Evolutionary conservation across 257 asterid genomes (phyloP).

Genomic region (Ehretia macrophylla): DNA sequence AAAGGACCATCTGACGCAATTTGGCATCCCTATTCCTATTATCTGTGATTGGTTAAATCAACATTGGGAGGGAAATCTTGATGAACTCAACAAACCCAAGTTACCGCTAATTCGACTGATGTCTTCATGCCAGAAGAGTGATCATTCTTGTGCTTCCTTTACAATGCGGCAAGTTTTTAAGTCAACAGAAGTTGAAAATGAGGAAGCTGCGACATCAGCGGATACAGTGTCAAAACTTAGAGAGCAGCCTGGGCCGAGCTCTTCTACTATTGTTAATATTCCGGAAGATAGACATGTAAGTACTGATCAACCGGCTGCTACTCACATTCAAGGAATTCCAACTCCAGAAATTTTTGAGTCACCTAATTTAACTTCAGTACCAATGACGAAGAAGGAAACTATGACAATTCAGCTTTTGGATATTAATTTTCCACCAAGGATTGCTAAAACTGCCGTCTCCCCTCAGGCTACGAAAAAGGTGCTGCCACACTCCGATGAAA

Average conservation of each 20-base stretch:
- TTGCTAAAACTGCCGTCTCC: constrained; percentile 32
- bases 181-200: constrained; percentile 53
- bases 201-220: constrained; percentile 54
- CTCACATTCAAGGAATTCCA: constrained; percentile 60
- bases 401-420: constrained; percentile 71
- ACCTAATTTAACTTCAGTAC: constrained; percentile 50
- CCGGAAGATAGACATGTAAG: constrained; percentile 29
- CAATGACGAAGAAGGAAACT: constrained; percentile 40
- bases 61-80: constrained; percentile 97
- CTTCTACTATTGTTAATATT: constrained; percentile 27
- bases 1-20: constrained; percentile 70
- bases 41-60: constrained; percentile 94
- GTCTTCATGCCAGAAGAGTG: constrained; percentile 91
- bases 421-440: constrained; percentile 80
- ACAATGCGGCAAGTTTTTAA: constrained; percentile 84
- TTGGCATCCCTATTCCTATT: constrained; percentile 89
- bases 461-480: constrained; percentile 36
- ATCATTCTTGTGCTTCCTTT: constrained; percentile 89
- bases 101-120: constrained; percentile 72
- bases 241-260: constrained; percentile 43
- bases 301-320: constrained; percentile 31
- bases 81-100: constrained; percentile 89
- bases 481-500: constrained; percentile 37
- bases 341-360: constrained; percentile 75
- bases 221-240: constrained; percentile 27